Evolutionary conservation across 345 rosid genomes (phyloP).

Genomic region (Populus ilicifolia): DNA sequence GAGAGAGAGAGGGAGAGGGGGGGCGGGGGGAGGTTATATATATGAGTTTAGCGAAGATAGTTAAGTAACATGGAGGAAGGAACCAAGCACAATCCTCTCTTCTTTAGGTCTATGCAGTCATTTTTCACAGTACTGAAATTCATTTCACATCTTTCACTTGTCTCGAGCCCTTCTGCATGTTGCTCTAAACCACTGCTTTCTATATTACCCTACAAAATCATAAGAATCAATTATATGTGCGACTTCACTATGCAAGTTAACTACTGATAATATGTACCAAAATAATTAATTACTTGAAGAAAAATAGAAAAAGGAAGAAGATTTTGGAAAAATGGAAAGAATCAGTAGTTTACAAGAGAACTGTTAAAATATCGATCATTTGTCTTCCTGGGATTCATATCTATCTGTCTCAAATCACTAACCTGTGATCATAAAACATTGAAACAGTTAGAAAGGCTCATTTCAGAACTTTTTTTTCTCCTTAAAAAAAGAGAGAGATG

Average conservation of each 20-base stretch:
- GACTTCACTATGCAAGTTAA: background rate
- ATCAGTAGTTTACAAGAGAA: constrained; percentile 37
- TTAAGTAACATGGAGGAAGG: constrained; percentile 72
- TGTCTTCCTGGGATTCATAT: constrained; percentile 38
- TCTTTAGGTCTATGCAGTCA: constrained; percentile 45
- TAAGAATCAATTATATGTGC: background rate
- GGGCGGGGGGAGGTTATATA: background rate
- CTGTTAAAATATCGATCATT: constrained; percentile 31
- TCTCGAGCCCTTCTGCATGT: constrained; percentile 18
- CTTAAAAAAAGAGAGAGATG: background rate
- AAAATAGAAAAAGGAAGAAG: background rate
- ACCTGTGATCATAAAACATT: constrained; percentile 32
- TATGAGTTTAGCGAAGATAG: constrained; percentile 36
- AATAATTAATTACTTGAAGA: background rate
- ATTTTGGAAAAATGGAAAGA: background rate
- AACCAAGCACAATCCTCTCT: constrained; percentile 73
- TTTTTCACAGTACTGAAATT: constrained; percentile 22
- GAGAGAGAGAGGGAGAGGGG: background rate
- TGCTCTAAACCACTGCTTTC: constrained; percentile 18
- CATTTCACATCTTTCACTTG: constrained; percentile 27
- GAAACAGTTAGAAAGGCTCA: background rate
- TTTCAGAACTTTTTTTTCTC: background rate
- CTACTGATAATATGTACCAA: background rate
- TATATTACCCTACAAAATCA: constrained; percentile 28
- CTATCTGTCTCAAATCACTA: constrained; percentile 41